Evolutionary conservation across 345 rosid genomes (phyloP), one percentile per base, ranked within the genome.

Genomic region (Geranium brycei): DNA sequence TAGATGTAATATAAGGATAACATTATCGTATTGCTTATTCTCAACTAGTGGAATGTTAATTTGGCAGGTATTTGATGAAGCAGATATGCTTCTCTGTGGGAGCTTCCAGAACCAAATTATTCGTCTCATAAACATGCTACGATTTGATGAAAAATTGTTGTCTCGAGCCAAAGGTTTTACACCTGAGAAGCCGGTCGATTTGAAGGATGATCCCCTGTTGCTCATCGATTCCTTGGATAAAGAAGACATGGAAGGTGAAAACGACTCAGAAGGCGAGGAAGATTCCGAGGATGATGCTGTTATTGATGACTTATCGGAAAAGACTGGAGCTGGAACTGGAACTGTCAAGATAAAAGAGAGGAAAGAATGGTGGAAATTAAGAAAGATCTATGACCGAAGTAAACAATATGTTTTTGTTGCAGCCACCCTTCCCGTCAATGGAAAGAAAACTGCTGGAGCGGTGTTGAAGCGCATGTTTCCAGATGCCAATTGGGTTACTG

Each of bases 351-450:
- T 63, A 81, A 85, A 68, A 71, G 97, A 78, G 55, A 80, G 63
- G 80, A 85, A 71, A 71, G 97, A 78, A 51, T 87, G 99, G 97
- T 83, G 89, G 73, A 83, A 95, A 75, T 87, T 80, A 68, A 81
- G 87, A 70, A 88, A 85, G 80, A 60, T 4, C 71, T 89, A 90
- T 75, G 81, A 64, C 23, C 83, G 95, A 57, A 87, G 96, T 69
- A 93, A 93, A 78, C 99, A 93, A 74, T 93, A 89, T 72, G 78
- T 93, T 18, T 90, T 93, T 73, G 86, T 93, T 72, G 99, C 99
- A 35, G 99, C 99, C 19, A 93, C 99, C 38, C 95, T 93, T 72
- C 99, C 99, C 1, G 66, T 81, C 65, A 93, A 93, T 17, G 99
- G 99, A 65, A 90, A 86, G 82, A 87, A 77, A 72, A 93, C 99